phyloP scores from a whole-genome alignment of 108 stramenopile genomes.

The Pseudonitzschia delicatissima region DNA sequence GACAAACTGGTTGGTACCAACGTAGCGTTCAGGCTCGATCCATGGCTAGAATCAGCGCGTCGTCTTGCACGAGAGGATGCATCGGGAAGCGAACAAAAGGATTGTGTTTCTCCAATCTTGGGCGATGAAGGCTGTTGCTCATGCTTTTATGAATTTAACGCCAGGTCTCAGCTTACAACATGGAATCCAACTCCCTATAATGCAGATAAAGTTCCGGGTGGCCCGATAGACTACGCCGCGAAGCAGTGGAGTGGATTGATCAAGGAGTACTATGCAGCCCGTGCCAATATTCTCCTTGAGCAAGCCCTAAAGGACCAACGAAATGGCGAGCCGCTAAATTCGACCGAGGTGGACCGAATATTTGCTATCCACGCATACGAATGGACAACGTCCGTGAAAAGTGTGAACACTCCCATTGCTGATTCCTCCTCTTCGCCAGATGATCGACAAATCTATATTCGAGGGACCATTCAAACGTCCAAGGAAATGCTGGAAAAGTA shows the following conservation, averaged over 20 bases:
- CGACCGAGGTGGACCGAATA: slow-evolving; percentile 13
- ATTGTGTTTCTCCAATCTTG: slow-evolving; percentile 26
- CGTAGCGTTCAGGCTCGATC: slow-evolving; percentile 22
- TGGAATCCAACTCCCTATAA: slow-evolving; percentile 36
- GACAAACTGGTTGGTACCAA: slow-evolving; percentile 32
- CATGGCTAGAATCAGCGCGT: slow-evolving; percentile 38
- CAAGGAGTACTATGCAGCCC: slow-evolving; percentile 28
- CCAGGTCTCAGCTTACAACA: slow-evolving; percentile 38
- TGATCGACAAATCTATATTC: not conserved
- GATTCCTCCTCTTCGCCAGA: not conserved
- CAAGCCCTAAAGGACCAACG: slow-evolving; percentile 29
- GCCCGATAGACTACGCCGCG: slow-evolving; percentile 45
- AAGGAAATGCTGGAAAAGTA: slow-evolving; percentile 9
- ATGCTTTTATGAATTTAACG: slow-evolving; percentile 40
- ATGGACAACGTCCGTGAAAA: slow-evolving; percentile 22
- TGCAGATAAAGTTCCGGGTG: slow-evolving; percentile 23
- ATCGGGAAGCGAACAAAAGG: slow-evolving; percentile 14
- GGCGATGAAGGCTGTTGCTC: slow-evolving; percentile 13
- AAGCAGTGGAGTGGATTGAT: slow-evolving; percentile 45
- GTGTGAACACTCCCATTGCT: not conserved
- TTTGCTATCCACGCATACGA: slow-evolving; percentile 33
- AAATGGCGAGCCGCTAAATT: slow-evolving; percentile 21
- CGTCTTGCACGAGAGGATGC: slow-evolving; percentile 10
- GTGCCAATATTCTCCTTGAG: slow-evolving; percentile 15
- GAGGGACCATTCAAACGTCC: not conserved